Percentiles rank a stretch among this genome's conserved stretches.
These are phyloP conservation scores for Hyparrhenia diplandra DNA, from an alignment of 176 grass and related monocot species.

Conservation along the genomic window DNA sequence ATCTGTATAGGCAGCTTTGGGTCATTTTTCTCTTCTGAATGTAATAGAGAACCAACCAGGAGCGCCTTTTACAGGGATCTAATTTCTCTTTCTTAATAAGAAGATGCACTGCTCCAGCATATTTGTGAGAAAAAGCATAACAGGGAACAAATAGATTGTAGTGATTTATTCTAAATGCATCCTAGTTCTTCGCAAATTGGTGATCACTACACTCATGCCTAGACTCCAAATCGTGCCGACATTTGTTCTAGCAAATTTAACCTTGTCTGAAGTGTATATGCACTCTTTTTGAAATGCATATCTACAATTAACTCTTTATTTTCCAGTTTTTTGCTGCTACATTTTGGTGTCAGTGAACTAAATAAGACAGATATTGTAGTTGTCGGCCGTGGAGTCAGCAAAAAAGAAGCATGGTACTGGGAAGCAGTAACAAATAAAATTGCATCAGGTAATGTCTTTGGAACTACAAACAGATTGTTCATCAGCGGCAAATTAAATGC, in stretches of 20 bases:
- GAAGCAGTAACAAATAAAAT: constrained; percentile 20
- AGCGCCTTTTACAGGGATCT: neutral
- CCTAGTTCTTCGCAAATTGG: neutral
- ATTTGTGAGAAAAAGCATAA: neutral
- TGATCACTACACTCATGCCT: neutral
- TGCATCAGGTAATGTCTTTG: constrained; percentile 70
- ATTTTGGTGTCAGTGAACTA: neutral
- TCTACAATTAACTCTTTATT: neutral
- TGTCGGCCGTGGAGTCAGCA: neutral
- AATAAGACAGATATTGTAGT: neutral
- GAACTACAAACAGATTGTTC: constrained; percentile 31
- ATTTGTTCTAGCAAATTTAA: neutral
- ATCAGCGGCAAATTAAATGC: constrained; percentile 39
- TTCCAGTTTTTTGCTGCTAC: neutral
- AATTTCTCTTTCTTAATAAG: neutral
- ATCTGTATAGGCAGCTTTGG: neutral
- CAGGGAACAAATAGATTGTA: neutral
- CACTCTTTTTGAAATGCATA: neutral
- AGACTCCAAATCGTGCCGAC: neutral
- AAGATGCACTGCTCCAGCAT: neutral
- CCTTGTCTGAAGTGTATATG: neutral
- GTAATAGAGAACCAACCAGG: neutral
- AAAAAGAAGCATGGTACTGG: constrained; percentile 5
- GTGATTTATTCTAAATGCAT: neutral
- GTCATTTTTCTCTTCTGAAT: neutral